These are phyloP conservation scores for Floccularia luteovirens DNA, from an alignment of 768 basidiomycete genomes.

Conservation along the genomic window DNA sequence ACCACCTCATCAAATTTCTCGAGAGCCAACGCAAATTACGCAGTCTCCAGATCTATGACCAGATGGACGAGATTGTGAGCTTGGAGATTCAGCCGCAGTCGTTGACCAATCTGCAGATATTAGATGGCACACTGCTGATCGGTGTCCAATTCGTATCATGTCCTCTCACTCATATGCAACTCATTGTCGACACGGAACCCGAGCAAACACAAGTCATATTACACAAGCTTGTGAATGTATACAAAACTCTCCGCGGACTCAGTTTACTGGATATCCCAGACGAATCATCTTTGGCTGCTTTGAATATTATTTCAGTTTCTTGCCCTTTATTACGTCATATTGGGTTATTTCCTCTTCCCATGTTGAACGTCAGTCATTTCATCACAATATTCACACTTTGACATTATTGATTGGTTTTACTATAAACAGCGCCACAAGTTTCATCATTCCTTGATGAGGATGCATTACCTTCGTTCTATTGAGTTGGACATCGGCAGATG, in stretches of 20 bases:
- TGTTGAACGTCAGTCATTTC: conserved; percentile 14
- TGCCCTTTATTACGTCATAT: conserved; percentile 19
- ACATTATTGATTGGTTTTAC: not conserved
- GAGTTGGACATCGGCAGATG: conserved; percentile 25
- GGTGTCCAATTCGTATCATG: conserved; percentile 29
- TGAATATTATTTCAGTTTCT: conserved; percentile 12
- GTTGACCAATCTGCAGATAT: conserved; percentile 31
- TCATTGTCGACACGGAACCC: conserved; percentile 29
- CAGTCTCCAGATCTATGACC: conserved; percentile 24
- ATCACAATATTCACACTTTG: not conserved
- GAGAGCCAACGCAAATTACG: conserved; percentile 34
- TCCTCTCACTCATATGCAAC: conserved; percentile 37
- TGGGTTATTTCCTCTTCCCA: conserved; percentile 20
- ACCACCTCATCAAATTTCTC: conserved; percentile 37
- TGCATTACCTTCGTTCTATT: conserved; percentile 19
- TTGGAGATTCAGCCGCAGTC: conserved; percentile 8
- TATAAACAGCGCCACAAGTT: conserved; percentile 19
- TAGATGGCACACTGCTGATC: conserved; percentile 38
- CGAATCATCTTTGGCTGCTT: conserved; percentile 7
- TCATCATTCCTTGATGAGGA: conserved; percentile 14
- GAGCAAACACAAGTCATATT: conserved; percentile 21
- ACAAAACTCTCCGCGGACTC: conserved; percentile 17
- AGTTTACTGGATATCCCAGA: conserved; percentile 23
- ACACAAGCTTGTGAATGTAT: conserved; percentile 16
- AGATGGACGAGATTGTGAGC: conserved; percentile 11